phyloP scores from a whole-genome alignment of 768 basidiomycete species.

The Strobilomyces echinocephalus region DNA sequence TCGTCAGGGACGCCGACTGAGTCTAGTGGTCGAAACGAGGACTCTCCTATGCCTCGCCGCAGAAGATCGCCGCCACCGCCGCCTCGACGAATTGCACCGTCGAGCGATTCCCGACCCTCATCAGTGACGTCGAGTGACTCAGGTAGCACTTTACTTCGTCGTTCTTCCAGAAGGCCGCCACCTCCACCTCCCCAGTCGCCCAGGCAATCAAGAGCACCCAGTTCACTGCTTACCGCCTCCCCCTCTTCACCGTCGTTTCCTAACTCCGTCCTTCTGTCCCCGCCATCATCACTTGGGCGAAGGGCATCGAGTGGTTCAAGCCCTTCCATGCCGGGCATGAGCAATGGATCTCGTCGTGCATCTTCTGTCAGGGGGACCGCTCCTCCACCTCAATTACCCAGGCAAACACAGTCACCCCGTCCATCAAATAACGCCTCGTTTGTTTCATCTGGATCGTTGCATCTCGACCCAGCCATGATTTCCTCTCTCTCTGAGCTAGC shows the following conservation, averaged over 20 bases:
- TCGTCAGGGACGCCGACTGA: background rate
- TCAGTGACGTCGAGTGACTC: background rate
- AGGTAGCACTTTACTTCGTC: background rate
- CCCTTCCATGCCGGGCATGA: background rate
- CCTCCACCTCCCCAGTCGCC: background rate
- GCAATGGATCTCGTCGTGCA: background rate
- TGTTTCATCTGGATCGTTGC: background rate
- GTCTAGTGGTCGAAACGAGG: background rate
- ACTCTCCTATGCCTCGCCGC: background rate
- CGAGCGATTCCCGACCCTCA: background rate
- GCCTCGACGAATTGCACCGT: background rate
- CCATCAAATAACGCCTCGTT: background rate
- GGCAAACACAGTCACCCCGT: background rate
- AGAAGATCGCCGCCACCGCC: slow-evolving; percentile 1
- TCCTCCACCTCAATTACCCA: background rate
- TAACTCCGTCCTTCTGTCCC: background rate
- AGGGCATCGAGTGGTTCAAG: background rate
- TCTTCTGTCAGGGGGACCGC: slow-evolving; percentile 1
- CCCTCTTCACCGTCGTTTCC: background rate
- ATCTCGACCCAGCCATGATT: background rate
- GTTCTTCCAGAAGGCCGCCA: slow-evolving; percentile 4
- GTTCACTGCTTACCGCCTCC: background rate
- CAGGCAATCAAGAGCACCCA: background rate
- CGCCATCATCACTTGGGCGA: background rate
- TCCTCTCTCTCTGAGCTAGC: background rate